Conservation (phyloP, 2,329 filamentous ascomycete genomes). For the Sporothrix sp. region DNA sequence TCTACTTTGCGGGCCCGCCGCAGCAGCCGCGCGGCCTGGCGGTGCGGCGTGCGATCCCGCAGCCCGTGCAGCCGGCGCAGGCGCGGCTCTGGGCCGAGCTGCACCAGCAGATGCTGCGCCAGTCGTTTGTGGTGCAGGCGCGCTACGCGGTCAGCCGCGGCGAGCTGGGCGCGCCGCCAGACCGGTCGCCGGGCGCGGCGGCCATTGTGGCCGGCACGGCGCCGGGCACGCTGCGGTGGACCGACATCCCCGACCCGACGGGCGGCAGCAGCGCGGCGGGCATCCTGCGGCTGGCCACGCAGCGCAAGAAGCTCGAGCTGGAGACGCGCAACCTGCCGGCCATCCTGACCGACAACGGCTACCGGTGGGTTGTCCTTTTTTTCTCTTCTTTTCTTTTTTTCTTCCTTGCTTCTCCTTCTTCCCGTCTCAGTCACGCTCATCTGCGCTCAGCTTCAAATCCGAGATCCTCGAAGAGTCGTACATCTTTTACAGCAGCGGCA, state of each 20-base stretch:
- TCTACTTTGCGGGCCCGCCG: conserved; percentile 43
- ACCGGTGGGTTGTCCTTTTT: conserved; percentile 30
- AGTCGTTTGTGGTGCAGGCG: conserved; percentile 48
- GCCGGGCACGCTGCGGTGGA: conserved; percentile 45
- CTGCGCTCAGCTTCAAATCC: conserved; percentile 36
- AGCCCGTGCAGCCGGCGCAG: conserved; percentile 26
- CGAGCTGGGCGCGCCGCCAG: conserved; percentile 28
- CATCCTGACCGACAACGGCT: conserved; percentile 42
- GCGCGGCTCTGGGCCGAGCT: conserved; percentile 41
- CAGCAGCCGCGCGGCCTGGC: conserved; percentile 35
- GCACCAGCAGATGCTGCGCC: conserved; percentile 43
- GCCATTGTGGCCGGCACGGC: conserved; percentile 13
- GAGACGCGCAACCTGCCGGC: conserved; percentile 39
- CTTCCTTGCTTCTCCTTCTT: not conserved
- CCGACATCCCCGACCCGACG: conserved; percentile 50
- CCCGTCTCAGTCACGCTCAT: not conserved
- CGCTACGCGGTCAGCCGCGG: conserved; percentile 41
- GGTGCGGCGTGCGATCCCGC: conserved; percentile 25
- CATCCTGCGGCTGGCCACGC: conserved; percentile 34
- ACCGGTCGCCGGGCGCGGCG: conserved; percentile 12
- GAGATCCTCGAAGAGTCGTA: conserved; percentile 46
- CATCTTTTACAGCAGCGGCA: conserved; percentile 42
- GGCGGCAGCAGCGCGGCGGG: conserved; percentile 21
- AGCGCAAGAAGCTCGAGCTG: conserved; percentile 48
- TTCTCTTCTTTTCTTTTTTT: not conserved